Evolutionary conservation across 306 rosid genomes (phyloP).

Genomic region (Erythrophleum fordii): DNA sequence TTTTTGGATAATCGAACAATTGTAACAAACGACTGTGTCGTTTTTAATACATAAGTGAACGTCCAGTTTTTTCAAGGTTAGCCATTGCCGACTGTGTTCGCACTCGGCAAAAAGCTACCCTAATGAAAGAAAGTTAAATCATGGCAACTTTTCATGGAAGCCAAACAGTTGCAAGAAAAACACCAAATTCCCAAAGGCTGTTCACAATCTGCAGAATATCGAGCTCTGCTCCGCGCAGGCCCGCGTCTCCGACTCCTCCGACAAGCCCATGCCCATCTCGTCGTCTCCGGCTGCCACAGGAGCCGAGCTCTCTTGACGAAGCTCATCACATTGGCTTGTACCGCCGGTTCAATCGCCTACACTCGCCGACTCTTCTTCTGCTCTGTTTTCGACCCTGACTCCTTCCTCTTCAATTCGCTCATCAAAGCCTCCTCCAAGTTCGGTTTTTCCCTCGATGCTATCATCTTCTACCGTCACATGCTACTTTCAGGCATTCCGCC

Average conservation of each 20-base stretch:
- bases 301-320: slow-evolving; percentile 77
- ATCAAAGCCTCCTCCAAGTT: slow-evolving; percentile 66
- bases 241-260: slow-evolving; percentile 57
- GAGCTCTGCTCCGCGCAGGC: slow-evolving; percentile 72
- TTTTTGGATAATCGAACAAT: no score
- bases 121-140: neutral
- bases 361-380: slow-evolving; percentile 15
- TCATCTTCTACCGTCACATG: slow-evolving; percentile 71
- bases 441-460: slow-evolving; percentile 62
- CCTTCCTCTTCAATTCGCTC: slow-evolving; percentile 32
- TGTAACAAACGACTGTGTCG: no score
- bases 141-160: slow-evolving; percentile 51
- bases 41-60: no score
- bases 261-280: slow-evolving; percentile 78
- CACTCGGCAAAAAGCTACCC: neutral
- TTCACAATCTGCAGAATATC: slow-evolving; percentile 57
- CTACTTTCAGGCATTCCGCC: slow-evolving; percentile 50
- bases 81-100: neutral
- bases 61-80: neutral
- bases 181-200: slow-evolving; percentile 10
- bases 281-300: slow-evolving; percentile 67
- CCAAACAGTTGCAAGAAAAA: slow-evolving; percentile 26
- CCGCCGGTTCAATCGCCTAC: slow-evolving; percentile 77
- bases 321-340: slow-evolving; percentile 70
- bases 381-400: slow-evolving; percentile 34